Base-by-base conservation (phyloP, 306 rosid genomes). In the Trifolium fragiferum region DNA sequence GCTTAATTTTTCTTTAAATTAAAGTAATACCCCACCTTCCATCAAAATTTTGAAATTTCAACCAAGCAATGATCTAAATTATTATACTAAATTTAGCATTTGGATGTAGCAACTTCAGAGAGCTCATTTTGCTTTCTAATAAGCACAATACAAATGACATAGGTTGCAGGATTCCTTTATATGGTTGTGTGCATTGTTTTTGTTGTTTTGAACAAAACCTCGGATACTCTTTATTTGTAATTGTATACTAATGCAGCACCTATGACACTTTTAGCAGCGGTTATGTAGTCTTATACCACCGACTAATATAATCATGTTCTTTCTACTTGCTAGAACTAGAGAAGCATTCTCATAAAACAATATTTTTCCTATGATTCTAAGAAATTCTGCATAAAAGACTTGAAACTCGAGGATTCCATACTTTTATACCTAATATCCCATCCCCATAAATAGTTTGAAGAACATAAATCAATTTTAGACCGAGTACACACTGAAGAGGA, bases 1-100 rank as follows among this genome's bases (percentile, higher is more conserved):
- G 25, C 55, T n/a, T 30, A 74, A 23, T 67, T 51, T 76, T 58
- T 47, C 16, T 69, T 20, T 9, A 47, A 63, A 71, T 20, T 9
- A 47, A 63, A 71, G 44, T 30, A 18, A 62, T 19, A 58, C n/a
- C 30, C 49, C 8, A 7, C n/a, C 60, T 64, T 19, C 27, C 30
- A 57, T 27, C 19, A 21, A 47, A 38, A 15, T 16, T 47, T 12
- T 59, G 51, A 25, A 66, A 33, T 32, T 73, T 55, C 69, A 66
- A 65, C 58, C 74, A 66, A 66, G 27, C 38, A 14, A 30, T 30
- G 47, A 43, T 40, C 16, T 40, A 41, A 53, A 55, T 12, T 66
- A 35, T 7, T 53, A 43, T 55, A 41, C 20, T 57, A 32, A 58
- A 19, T 63, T 33, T 19, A 49, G 19, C 8, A 11, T 5, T 14